Evolutionary conservation across 495 filamentous ascomycete species (phyloP).

Genomic region (Penicillium dipodomyicola): DNA sequence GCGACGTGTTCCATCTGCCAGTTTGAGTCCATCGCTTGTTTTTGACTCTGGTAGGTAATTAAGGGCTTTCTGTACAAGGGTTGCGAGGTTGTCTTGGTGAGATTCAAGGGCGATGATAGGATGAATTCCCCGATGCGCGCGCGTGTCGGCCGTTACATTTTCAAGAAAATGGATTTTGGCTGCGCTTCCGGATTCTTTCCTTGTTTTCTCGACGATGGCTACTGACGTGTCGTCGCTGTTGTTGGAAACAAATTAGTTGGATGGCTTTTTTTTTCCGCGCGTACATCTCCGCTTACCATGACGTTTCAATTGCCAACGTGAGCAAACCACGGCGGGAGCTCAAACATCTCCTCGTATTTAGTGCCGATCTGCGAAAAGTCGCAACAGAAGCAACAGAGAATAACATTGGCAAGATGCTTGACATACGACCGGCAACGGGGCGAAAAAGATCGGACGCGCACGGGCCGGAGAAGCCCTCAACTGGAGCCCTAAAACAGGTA

Average conservation of each 20-base stretch:
- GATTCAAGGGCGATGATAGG: conserved; percentile 69
- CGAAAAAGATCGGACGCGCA: conserved; percentile 31
- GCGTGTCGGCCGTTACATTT: conserved; percentile 77
- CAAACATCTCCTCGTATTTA: conserved; percentile 6
- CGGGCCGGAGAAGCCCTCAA: conserved; percentile 32
- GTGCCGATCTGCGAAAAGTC: conserved; percentile 24
- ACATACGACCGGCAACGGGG: conserved; percentile 12
- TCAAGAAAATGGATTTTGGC: conserved; percentile 72
- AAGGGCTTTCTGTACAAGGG: conserved; percentile 64
- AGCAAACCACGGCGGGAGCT: conserved; percentile 47
- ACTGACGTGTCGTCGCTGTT: conserved; percentile 89
- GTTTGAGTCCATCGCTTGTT: conserved; percentile 13
- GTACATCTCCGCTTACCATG: conserved; percentile 54
- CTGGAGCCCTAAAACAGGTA: conserved; percentile 23
- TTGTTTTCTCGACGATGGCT: conserved; percentile 67
- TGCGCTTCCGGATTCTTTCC: conserved; percentile 18
- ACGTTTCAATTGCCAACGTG: conserved; percentile 89
- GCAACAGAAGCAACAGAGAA: conserved; percentile 20
- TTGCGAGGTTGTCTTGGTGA: conserved; percentile 66
- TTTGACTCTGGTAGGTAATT: conserved; percentile 46
- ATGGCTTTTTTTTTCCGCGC: background rate
- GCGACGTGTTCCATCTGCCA: conserved; percentile 32
- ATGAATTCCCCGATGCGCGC: conserved; percentile 69
- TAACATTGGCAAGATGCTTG: conserved; percentile 28
- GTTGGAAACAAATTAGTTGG: conserved; percentile 14